A percentile compares a stretch with the other conserved stretches of the same genome.
These are phyloP conservation scores for Zymoseptoria crescenta DNA, from an alignment of 2,329 filamentous ascomycete species.

Conservation along the genomic window DNA sequence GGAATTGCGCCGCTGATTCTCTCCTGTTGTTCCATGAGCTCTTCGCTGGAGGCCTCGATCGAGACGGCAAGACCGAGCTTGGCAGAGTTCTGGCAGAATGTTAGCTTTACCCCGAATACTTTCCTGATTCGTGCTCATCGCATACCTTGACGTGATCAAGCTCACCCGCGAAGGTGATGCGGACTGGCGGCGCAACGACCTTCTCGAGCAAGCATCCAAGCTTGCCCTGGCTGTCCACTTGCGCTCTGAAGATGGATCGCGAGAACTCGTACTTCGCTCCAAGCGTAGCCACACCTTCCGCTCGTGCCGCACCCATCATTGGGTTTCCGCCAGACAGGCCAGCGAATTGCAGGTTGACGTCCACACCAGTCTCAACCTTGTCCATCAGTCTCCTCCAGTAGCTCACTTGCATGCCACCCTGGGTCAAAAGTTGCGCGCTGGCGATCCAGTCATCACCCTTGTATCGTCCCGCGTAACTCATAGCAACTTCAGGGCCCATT, in stretches of 20 bases:
- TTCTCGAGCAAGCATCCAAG: conserved; percentile 90
- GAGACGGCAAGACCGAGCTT: conserved; percentile 93
- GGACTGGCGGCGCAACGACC: conserved; percentile 84
- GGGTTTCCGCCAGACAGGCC: conserved; percentile 47
- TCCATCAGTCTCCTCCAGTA: conserved; percentile 93
- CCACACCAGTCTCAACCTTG: conserved; percentile 91
- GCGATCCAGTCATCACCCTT: conserved; percentile 89
- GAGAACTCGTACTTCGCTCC: conserved; percentile 98
- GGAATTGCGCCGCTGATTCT: conserved; percentile 40
- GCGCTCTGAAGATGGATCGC: conserved; percentile 88
- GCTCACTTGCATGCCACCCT: conserved; percentile 79
- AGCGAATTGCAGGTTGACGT: conserved; percentile 80
- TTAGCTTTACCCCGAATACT: background rate
- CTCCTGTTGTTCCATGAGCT: conserved; percentile 73
- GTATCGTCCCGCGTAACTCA: conserved; percentile 89
- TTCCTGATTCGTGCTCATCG: background rate
- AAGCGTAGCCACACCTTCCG: conserved; percentile 83
- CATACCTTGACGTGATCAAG: conserved; percentile 92
- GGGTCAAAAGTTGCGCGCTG: conserved; percentile 79
- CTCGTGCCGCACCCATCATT: conserved; percentile 68
- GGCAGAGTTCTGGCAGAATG: conserved; percentile 68
- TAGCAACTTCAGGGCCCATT: conserved; percentile 79
- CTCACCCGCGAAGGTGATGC: conserved; percentile 90
- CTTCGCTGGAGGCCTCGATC: conserved; percentile 76
- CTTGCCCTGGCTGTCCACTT: conserved; percentile 92